These are phyloP conservation scores for Babesia caballi DNA, from an alignment of 169 alveolate genomes.

Conservation along the genomic window DNA sequence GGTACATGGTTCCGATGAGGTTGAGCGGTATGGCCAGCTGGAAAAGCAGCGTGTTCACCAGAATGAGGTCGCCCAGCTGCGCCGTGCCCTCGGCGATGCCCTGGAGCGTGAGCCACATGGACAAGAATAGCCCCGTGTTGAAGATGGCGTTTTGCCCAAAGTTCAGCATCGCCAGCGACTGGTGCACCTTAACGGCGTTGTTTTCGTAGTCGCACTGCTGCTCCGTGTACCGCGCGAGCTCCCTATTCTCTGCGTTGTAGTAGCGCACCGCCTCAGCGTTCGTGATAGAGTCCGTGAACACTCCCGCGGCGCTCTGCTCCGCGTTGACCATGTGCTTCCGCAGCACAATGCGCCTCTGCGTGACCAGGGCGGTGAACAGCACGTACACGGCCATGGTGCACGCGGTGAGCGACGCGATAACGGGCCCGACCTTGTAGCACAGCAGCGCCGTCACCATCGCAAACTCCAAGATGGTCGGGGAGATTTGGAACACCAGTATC, in stretches of 20 bases:
- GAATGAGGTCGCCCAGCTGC: conserved; percentile 67
- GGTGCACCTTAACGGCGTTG: conserved; percentile 74
- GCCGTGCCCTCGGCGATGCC: conserved; percentile 62
- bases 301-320: conserved; percentile 80
- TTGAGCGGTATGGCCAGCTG: conserved; percentile 78
- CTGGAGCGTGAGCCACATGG: conserved; percentile 66
- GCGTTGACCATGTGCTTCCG: conserved; percentile 79
- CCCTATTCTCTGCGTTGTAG: conserved; percentile 71
- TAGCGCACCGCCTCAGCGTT: conserved; percentile 80
- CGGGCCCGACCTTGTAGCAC: conserved; percentile 80
- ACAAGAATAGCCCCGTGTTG: conserved; percentile 70
- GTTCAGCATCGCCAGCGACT: conserved; percentile 73
- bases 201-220: conserved; percentile 72
- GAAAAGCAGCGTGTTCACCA: conserved; percentile 74
- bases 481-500: conserved; percentile 75
- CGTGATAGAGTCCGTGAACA: conserved; percentile 78
- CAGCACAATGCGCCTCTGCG: conserved; percentile 76
- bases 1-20: conserved; percentile 78
- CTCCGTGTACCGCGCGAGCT: conserved; percentile 63
- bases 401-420: conserved; percentile 76
- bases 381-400: conserved; percentile 76
- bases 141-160: conserved; percentile 76
- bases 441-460: conserved; percentile 74
- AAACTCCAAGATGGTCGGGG: conserved; percentile 81
- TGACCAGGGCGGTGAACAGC: conserved; percentile 77